Evolutionary conservation across 805 yeast species (phyloP), one percentile per base, ranked within the genome.

Genomic region (Ogataea methylovora): DNA sequence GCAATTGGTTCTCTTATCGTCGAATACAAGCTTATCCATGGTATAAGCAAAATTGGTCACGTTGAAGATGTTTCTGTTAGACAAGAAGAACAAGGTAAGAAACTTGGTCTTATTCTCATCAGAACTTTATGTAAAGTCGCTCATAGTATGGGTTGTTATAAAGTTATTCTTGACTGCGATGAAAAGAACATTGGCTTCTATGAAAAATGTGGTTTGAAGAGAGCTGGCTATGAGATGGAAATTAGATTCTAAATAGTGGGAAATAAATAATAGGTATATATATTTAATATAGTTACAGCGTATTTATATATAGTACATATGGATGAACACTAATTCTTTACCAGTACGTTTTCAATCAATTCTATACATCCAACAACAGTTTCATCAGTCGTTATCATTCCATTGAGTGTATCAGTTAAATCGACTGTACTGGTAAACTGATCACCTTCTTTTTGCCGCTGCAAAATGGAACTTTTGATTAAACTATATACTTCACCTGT

Each of bases 11-110:
- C 82, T 54, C 60, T 90, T 11, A 49, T 92, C 9, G 64, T 92
- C 7, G 98, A 90, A 56, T 70, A 69, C 32, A 90, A 90, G 56
- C 60, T 81, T 42, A 86, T 92, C 42, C 98, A 90, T 58, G 73
- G 64, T 26, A 77, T 92, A 54, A 94, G 95, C 0, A 58, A 69
- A 34, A 94, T 85, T 4, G 97, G 97, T 2, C 97, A 90, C 60
- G 82, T 90, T 42, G 98, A 90, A 52, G 98, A 90, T 54, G 90
- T 90, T 40, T 81, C 97, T 1, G 94, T 90, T 4, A 67, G 76
- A 14, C 52, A 56, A 21, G 60, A 67, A 14, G 84, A 84, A 52
- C 97, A 88, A 51, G 98, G 98, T 6, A 78, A 80, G 52, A 75
- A 75, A 45, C 62, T 90, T 30, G 98, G 98, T 0, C 63, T 68